Evolutionary conservation across 768 basidiomycete species (phyloP).

Genomic region (Suillus occidentalis): DNA sequence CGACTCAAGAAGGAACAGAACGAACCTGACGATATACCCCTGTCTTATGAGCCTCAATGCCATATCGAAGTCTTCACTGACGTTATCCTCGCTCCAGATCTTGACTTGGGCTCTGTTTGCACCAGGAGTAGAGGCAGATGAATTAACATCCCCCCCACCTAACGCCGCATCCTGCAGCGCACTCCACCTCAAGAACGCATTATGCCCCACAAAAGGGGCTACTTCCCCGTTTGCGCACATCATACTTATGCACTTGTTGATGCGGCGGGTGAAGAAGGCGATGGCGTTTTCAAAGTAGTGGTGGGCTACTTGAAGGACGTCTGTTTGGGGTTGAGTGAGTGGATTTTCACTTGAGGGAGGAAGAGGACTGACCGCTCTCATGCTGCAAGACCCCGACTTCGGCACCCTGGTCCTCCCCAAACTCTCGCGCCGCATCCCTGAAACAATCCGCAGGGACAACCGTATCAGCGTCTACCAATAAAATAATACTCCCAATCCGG

Average conservation of each 20-base stretch:
- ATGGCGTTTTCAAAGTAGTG: conserved; percentile 93
- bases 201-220: conserved; percentile 79
- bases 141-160: conserved; percentile 42
- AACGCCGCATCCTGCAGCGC: conserved; percentile 87
- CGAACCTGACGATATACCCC: conserved; percentile 68
- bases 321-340: conserved; percentile 21
- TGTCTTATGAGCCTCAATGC: conserved; percentile 55
- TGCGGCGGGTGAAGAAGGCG: conserved; percentile 82
- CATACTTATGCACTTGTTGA: conserved; percentile 83
- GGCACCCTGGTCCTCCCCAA: conserved; percentile 64
- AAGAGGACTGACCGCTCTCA: conserved; percentile 58
- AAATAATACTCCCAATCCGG: conserved; percentile 73
- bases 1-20: background rate
- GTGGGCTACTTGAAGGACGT: conserved; percentile 88
- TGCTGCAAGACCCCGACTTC: conserved; percentile 86
- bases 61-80: conserved; percentile 74
- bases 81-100: conserved; percentile 67
- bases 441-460: conserved; percentile 90
- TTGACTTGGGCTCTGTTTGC: conserved; percentile 61
- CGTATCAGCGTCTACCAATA: conserved; percentile 88
- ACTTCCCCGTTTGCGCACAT: conserved; percentile 80
- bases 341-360: background rate
- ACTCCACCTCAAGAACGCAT: conserved; percentile 87
- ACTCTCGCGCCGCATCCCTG: conserved; percentile 84
- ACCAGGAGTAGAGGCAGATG: background rate